Percentiles rank a stretch among this genome's conserved stretches.
Evolutionary conservation across 176 grass and related monocot species (phyloP).

Genomic region (Triticum dicoccoides): DNA sequence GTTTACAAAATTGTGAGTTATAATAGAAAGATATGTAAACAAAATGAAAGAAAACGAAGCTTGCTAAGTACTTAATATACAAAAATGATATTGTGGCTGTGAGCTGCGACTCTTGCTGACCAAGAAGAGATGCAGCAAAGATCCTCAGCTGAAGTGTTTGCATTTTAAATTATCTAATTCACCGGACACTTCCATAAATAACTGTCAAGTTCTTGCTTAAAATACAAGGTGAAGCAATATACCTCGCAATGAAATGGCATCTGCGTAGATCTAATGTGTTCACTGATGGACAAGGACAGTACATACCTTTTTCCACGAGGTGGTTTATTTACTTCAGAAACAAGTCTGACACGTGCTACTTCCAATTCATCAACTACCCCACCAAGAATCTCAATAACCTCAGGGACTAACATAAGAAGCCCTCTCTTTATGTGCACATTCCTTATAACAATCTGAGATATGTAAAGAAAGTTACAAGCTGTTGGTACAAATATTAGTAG

Average conservation of each 20-base stretch:
- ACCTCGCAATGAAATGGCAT: constrained; percentile 15
- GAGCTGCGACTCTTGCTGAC: background rate
- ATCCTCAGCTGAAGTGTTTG: constrained; percentile 21
- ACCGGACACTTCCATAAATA: background rate
- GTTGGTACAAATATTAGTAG: background rate
- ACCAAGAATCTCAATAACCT: constrained; percentile 77
- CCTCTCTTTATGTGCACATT: constrained; percentile 80
- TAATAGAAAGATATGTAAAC: too few species aligned
- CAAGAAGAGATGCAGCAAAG: background rate
- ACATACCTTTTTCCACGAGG: constrained; percentile 82
- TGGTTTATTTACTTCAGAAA: constrained; percentile 92
- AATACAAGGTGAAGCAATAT: constrained; percentile 6
- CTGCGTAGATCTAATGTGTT: background rate
- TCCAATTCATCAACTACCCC: constrained; percentile 73
- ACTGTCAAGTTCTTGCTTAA: background rate
- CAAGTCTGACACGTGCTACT: constrained; percentile 71
- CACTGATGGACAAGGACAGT: background rate
- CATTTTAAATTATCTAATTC: constrained; percentile 24
- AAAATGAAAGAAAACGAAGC: background rate
- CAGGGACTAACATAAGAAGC: constrained; percentile 83
- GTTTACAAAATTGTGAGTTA: background rate
- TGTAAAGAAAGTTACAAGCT: background rate
- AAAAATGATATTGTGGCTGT: background rate
- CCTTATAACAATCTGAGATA: constrained; percentile 68
- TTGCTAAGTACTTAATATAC: background rate